Base-by-base conservation (phyloP, 2,329 filamentous ascomycete species). In the Ascochyta rabiei region DNA sequence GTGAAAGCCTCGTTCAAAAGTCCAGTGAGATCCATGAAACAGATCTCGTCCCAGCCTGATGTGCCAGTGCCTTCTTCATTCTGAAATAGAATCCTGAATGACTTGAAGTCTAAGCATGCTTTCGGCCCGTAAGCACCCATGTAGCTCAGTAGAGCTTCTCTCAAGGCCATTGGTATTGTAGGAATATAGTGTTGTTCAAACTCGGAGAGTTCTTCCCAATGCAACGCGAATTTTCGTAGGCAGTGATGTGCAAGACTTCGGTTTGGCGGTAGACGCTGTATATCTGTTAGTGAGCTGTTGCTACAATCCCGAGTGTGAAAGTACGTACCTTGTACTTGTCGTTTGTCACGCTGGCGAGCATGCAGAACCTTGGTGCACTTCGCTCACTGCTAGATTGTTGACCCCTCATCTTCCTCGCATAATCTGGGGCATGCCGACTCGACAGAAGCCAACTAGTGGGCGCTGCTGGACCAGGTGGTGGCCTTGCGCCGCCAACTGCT, bases 141-240 rank as follows among this genome's bases (percentile, higher is more conserved):
- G 66, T 87, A 87, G 59, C 81, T 84, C 21, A 88, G 66, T 30
- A 88, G 60, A 1, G 78, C 69, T 56, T 81, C 72, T 60, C 84
- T 84, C 6, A 85, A 63, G 35, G 77, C 75, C 15, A 76, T 70
- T 0, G 85, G 83, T 12, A 87, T 63, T 3, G 80, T 74, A 2
- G 77, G 74, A 2, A 88, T 69, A 44, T 82, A 83, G 16, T 81
- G 73, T 50, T 82, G 80, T 61, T 87, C 84, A 59, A 85, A 85
- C 46, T 82, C 78, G 23, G 82, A 69, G 56, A 87, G 79, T 70
- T 80, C 80, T 9, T 77, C 69, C 85, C 85, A 88, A 21, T 84
- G 78, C 21, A 70, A 63, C 2, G 84, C 83, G 62, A 87, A 80
- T 0, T 77, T 76, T 60, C 81, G 84, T 33, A 88, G 66, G 15